These are phyloP conservation scores for Teunomyces barrocoloradensis DNA, from an alignment of 805 yeast genomes.

Conservation along the genomic window DNA sequence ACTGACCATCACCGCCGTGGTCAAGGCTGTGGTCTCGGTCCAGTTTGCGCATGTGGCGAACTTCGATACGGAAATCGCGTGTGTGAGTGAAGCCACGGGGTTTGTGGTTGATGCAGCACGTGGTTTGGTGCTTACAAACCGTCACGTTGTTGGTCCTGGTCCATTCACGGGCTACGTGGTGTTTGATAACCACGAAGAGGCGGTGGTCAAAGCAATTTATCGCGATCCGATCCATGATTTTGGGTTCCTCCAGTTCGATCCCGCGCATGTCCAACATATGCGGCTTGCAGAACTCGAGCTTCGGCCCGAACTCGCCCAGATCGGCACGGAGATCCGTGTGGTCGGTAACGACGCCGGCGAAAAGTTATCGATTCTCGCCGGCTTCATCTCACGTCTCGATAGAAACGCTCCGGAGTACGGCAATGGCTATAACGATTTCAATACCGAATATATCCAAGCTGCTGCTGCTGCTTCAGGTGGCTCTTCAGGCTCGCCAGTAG, in stretches of 20 bases:
- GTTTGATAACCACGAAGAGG: constrained; percentile 93
- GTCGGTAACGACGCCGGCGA: constrained; percentile 98
- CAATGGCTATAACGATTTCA: constrained; percentile 85
- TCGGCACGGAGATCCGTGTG: constrained; percentile 92
- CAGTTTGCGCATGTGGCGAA: constrained; percentile 84
- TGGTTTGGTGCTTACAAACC: constrained; percentile 85
- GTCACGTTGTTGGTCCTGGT: constrained; percentile 95
- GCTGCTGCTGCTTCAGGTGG: constrained; percentile 97
- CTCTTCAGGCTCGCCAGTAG: constrained; percentile 95
- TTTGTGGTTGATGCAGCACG: constrained; percentile 81
- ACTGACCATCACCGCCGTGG: constrained; percentile 74
- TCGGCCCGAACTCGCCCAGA: constrained; percentile 78
- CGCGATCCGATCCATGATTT: constrained; percentile 96
- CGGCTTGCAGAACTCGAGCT: constrained; percentile 61
- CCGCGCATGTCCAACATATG: constrained; percentile 70
- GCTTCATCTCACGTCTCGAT: constrained; percentile 80
- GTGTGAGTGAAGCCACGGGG: constrained; percentile 91
- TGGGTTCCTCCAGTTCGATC: constrained; percentile 82
- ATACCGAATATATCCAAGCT: constrained; percentile 91
- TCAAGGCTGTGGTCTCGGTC: constrained; percentile 81
- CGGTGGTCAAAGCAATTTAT: constrained; percentile 78
- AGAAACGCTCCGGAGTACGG: constrained; percentile 96
- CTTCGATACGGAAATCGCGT: constrained; percentile 81
- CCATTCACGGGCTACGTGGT: constrained; percentile 91
- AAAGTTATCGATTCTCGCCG: constrained; percentile 82